Percentiles rank a stretch among this genome's conserved stretches.
Conservation (phyloP, 257 asterid genomes). For the Leonotis leonurus region DNA sequence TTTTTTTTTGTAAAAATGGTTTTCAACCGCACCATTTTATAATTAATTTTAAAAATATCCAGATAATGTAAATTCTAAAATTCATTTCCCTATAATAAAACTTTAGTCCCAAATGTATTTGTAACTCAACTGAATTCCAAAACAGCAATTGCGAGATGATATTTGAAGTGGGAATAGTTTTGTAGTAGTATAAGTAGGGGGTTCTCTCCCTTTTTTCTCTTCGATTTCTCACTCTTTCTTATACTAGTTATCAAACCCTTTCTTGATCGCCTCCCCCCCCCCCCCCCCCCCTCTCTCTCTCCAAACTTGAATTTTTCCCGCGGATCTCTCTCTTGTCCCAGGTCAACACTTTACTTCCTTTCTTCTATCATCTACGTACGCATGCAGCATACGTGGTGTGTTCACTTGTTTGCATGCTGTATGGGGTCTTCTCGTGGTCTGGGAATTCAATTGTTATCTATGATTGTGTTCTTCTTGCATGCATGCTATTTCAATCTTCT, state of each 20-base stretch:
- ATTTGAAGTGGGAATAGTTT: conserved; percentile 2
- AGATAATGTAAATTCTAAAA: no score
- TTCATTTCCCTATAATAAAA: no score
- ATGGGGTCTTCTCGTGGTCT: conserved; percentile 6
- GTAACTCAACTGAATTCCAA: no score
- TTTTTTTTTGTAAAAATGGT: no score
- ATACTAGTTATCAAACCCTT: background rate
- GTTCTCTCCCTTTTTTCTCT: background rate
- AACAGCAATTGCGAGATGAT: no score
- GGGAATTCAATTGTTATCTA: background rate
- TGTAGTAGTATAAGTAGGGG: conserved; percentile 11
- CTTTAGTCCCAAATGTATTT: no score
- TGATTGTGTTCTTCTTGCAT: conserved; percentile 2
- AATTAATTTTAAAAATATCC: no score
- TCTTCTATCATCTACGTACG: background rate
- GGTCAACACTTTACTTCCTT: conserved; percentile 14
- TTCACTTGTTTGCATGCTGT: conserved; percentile 7
- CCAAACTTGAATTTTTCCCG: background rate
- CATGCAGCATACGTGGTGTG: background rate
- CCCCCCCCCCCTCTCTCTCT: background rate
- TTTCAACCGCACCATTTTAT: no score
- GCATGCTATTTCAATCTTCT: background rate
- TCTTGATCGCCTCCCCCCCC: background rate
- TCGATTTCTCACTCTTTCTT: conserved; percentile 4
- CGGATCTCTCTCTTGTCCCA: conserved; percentile 20